Conservation (phyloP, 2,329 filamentous ascomycete species). For the Stemphylium beticola region DNA sequence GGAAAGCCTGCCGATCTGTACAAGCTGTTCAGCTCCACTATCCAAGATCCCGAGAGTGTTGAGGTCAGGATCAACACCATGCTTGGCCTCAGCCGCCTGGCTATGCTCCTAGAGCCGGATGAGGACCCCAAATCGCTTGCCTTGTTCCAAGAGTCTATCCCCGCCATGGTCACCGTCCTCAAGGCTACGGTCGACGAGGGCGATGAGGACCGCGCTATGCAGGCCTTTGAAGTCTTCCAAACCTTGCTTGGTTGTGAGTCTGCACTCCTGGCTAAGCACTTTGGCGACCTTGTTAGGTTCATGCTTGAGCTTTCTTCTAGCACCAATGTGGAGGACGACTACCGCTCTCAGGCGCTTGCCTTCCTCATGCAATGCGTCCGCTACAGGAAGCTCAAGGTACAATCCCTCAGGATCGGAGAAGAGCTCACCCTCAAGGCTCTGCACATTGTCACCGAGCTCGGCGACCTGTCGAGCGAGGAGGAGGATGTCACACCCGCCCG, state of each 20-base stretch:
- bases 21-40: conserved; percentile 81
- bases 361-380: conserved; percentile 93
- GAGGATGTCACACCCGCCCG: conserved; percentile 86
- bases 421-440: conserved; percentile 87
- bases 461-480: conserved; percentile 72
- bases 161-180: conserved; percentile 86
- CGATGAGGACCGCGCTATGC: conserved; percentile 87
- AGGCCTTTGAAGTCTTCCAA: conserved; percentile 96
- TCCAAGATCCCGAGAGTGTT: conserved; percentile 86
- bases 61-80: conserved; percentile 96
- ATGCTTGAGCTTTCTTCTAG: conserved; percentile 88
- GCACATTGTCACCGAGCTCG: conserved; percentile 88
- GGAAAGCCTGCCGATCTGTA: conserved; percentile 83
- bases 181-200: conserved; percentile 80
- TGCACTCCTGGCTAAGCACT: conserved; percentile 80
- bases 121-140: conserved; percentile 77
- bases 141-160: conserved; percentile 80
- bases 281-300: conserved; percentile 88
- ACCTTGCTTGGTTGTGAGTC: conserved; percentile 90
- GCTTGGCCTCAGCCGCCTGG: conserved; percentile 84
- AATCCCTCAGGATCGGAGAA: conserved; percentile 85
- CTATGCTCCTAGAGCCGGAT: conserved; percentile 86
- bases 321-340: conserved; percentile 79
- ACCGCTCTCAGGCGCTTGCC: conserved; percentile 85
- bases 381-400: conserved; percentile 94